Conservation (phyloP, 2,329 filamentous ascomycete genomes). For the Pseudogymnoascus sp. region DNA sequence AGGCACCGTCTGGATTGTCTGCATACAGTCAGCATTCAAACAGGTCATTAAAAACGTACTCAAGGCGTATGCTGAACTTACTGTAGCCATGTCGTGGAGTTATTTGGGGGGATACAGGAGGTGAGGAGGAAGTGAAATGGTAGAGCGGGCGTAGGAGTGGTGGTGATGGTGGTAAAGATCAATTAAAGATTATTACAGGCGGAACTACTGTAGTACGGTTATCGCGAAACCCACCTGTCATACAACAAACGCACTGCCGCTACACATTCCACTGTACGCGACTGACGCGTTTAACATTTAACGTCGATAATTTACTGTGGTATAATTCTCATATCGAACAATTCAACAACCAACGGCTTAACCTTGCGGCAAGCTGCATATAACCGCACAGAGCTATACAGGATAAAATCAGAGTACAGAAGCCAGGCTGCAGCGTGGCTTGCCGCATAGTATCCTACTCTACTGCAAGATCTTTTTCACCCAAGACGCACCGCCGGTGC, state of each 20-base stretch:
- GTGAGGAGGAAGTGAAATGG: not conserved
- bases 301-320: too few species aligned
- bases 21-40: not conserved
- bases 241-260: not conserved
- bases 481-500: not conserved
- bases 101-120: not conserved
- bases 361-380: not conserved
- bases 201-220: slow-evolving; percentile 7
- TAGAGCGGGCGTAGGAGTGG: not conserved
- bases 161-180: not conserved
- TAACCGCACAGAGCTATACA: not conserved
- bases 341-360: not conserved
- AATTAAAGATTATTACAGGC: slow-evolving; percentile 8
- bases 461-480: not conserved
- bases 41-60: not conserved
- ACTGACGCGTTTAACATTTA: slow-evolving; percentile 2
- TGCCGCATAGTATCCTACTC: not conserved
- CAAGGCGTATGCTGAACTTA: not conserved
- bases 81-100: slow-evolving; percentile 2
- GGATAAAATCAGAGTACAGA: not conserved
- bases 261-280: not conserved
- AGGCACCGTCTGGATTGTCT: slow-evolving; percentile 73
- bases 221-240: slow-evolving; percentile 2
- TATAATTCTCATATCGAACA: not conserved
- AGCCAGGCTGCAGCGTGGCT: too few species aligned